A percentile compares a stretch with the other conserved stretches of the same genome.
These are phyloP conservation scores for Earliella scabrosa DNA, from an alignment of 1,284 basidiomycete genomes.

Conservation along the genomic window DNA sequence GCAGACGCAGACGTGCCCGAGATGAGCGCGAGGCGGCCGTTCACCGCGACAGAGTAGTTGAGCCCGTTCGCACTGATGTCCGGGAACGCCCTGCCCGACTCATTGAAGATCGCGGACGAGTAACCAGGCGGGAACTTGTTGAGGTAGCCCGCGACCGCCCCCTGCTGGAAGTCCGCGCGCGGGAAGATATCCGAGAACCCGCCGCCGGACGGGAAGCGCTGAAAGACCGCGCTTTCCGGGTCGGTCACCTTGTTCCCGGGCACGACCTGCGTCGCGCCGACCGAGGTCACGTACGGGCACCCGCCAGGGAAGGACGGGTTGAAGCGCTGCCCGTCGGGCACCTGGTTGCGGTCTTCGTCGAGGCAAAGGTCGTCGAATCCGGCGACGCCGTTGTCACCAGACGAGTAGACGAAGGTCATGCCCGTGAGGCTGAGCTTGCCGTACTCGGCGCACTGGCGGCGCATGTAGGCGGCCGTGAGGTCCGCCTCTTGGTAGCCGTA, in stretches of 20 bases:
- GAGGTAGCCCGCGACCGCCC: constrained; percentile 38
- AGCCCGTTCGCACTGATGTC: constrained; percentile 48
- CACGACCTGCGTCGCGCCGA: constrained; percentile 59
- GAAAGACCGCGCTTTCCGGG: constrained; percentile 49
- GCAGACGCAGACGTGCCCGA: constrained; percentile 46
- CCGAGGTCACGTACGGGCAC: constrained; percentile 60
- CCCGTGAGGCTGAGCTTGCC: constrained; percentile 62
- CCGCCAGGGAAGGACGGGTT: constrained; percentile 56
- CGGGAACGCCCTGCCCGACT: constrained; percentile 45
- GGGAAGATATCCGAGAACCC: constrained; percentile 51
- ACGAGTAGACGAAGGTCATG: constrained; percentile 64
- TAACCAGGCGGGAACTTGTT: constrained; percentile 44
- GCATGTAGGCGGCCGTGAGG: constrained; percentile 48
- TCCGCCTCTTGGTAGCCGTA: constrained; percentile 54
- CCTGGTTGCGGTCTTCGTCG: constrained; percentile 44
- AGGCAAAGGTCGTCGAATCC: constrained; percentile 46
- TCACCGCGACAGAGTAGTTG: constrained; percentile 28
- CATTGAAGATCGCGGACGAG: constrained; percentile 23
- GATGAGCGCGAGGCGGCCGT: constrained; percentile 43
- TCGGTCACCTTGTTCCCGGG: constrained; percentile 43
- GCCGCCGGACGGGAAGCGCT: constrained; percentile 44
- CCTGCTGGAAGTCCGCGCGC: constrained; percentile 43
- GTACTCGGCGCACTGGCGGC: constrained; percentile 61
- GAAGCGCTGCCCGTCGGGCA: constrained; percentile 44
- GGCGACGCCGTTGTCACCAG: constrained; percentile 67